Conservation (phyloP, 2,329 filamentous ascomycete species). For the Emergomyces orientalis region DNA sequence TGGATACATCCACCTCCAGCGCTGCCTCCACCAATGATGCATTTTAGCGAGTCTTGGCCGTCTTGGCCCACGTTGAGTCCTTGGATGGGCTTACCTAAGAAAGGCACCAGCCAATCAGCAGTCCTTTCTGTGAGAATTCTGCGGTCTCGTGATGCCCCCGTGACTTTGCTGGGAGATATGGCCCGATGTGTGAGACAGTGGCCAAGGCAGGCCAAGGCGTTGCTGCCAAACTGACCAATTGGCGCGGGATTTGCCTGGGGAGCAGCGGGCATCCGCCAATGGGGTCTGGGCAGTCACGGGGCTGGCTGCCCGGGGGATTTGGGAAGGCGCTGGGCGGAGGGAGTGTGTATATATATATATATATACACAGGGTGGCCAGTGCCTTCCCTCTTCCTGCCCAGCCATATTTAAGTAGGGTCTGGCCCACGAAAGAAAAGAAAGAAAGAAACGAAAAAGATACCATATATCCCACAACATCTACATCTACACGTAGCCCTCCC, state of each 20-base stretch:
- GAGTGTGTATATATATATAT: no score
- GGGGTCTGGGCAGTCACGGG: neutral
- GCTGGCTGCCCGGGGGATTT: neutral
- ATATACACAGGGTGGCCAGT: neutral
- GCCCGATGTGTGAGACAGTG: no score
- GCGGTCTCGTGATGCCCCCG: neutral
- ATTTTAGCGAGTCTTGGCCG: neutral
- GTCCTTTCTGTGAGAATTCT: neutral
- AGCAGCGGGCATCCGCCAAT: neutral
- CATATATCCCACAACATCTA: neutral
- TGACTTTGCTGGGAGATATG: no score
- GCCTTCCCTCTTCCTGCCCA: neutral
- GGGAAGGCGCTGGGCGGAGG: neutral
- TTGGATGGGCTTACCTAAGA: neutral
- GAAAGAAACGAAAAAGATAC: neutral
- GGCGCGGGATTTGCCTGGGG: constrained; percentile 2
- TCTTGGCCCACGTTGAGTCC: neutral
- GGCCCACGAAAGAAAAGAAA: neutral
- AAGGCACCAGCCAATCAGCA: neutral
- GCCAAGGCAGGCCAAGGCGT: neutral
- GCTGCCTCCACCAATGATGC: no score
- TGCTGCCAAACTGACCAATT: constrained; percentile 32
- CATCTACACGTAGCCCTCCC: neutral
- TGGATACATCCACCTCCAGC: no score
- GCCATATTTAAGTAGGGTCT: neutral